Base-by-base conservation (phyloP, 305 asterid species). In the Fraxinus paxiana region DNA sequence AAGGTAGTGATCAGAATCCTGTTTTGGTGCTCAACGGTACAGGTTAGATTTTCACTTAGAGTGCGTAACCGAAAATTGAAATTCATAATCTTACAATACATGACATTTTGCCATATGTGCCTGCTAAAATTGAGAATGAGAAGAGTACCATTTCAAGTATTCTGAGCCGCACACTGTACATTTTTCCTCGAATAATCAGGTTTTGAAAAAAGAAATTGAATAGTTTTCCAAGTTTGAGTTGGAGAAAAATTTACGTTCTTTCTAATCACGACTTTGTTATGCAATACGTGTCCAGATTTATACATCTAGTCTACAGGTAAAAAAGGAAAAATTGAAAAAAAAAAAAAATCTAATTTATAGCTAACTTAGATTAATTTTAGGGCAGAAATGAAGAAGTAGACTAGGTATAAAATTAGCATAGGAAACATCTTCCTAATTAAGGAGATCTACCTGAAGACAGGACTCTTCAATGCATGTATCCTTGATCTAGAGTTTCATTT, bases 111-210 rank as follows among this genome's bases (percentile, higher is more conserved):
- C 73, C 37, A 10, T 26, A 9, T 37, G 72, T 70, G 28, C 61
- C 24, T 30, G 48, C 73, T 35, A 74, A 77, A 48, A 72, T 22
- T 37, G 43, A 6, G 75, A 82, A 41, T 74, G 76, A 28, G 51
- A 12, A 76, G 26, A 75, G 80, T 22, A n/a, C 63, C 77, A 6
- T 34, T 34, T 13, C 33, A 51, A 9, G 6, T n/a, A 72, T 51
- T 69, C 72, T 76, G 15, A 20, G 59, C 74, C 31, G 65, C 73
- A 76, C 41, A 10, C 17, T 18, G 61, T 63, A 41, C 20, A 12
- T 9, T 24, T 35, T 76, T 22, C 34, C 24, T 48, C 22, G 17
- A 28, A 61, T 22, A 22, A 63, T 28, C 10, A 51, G 35, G 37
- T 26, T 28, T 65, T 12, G 37, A 24, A 65, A 65, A 65, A 65